Percentiles rank a stretch among this genome's conserved stretches.
Evolutionary conservation across 73 alveolate species (phyloP).

Genomic region (Paramecium caudatum): DNA sequence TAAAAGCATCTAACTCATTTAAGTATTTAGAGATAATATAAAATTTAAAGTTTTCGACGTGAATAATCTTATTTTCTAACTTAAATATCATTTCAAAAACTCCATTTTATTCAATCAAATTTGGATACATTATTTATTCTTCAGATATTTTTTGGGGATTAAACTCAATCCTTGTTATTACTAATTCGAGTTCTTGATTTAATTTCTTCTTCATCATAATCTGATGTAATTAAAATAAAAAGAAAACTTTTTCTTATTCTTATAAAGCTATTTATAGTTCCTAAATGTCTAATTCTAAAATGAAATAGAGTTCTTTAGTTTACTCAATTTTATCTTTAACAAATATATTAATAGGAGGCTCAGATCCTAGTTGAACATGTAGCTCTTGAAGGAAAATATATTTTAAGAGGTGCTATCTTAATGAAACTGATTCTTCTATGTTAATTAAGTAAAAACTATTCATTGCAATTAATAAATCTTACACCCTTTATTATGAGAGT

Average conservation of each 20-base stretch:
- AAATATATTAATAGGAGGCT: not conserved
- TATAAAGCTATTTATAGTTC: not conserved
- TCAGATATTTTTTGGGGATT: not conserved
- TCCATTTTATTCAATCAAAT: conserved; percentile 35
- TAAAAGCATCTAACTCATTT: conserved; percentile 47
- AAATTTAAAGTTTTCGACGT: conserved; percentile 47
- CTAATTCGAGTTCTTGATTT: conserved; percentile 6
- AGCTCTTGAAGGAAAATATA: conserved; percentile 10
- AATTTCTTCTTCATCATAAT: not conserved
- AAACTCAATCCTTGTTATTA: not conserved
- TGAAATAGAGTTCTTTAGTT: not conserved
- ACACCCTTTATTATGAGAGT: conserved; percentile 20
- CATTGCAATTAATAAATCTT: conserved; percentile 34
- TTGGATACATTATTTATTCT: not conserved
- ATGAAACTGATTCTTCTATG: conserved; percentile 10
- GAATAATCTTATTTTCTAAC: not conserved
- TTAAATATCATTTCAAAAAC: not conserved
- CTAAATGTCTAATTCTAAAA: not conserved
- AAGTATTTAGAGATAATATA: conserved; percentile 30
- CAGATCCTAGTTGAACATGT: not conserved
- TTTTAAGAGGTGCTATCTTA: not conserved
- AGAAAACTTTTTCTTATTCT: conserved; percentile 19
- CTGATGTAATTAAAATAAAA: not conserved
- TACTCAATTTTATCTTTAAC: not conserved
- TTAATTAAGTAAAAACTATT: conserved; percentile 29